Percentiles rank a stretch among this genome's conserved stretches.
phyloP scores from a whole-genome alignment of 1,139 yeast species.

The Scheffersomyces titani region DNA sequence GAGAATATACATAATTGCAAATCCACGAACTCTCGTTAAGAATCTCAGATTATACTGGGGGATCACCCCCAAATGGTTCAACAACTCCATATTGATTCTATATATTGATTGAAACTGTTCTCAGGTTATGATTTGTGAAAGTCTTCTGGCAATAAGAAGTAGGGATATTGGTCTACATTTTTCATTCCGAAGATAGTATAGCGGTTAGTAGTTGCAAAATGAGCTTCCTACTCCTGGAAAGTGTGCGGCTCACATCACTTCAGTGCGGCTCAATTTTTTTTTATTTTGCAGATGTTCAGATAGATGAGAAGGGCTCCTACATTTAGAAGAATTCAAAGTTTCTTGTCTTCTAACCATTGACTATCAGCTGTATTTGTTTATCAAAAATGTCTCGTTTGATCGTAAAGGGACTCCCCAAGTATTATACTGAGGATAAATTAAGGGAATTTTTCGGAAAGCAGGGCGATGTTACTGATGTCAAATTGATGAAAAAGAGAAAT shows the following conservation, averaged over 20 bases:
- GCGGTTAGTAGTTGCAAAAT: background rate
- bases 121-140: background rate
- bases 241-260: background rate
- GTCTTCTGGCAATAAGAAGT: background rate
- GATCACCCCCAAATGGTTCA: slow-evolving; percentile 19
- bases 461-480: slow-evolving; percentile 81
- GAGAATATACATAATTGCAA: slow-evolving; percentile 14
- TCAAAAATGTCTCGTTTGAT: slow-evolving; percentile 80
- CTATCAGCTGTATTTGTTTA: background rate
- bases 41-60: slow-evolving; percentile 1
- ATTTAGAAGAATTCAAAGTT: background rate
- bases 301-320: background rate
- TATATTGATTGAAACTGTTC: background rate
- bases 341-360: background rate
- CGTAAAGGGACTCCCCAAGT: slow-evolving; percentile 89
- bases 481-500: slow-evolving; percentile 71
- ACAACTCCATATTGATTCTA: slow-evolving; percentile 21
- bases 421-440: slow-evolving; percentile 75
- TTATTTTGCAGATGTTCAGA: slow-evolving; percentile 4
- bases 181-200: background rate
- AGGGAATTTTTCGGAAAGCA: slow-evolving; percentile 65
- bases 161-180: no score
- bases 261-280: background rate
- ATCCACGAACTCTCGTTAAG: background rate
- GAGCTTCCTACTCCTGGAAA: background rate